These are phyloP conservation scores for Mediolabrus comicus DNA, from an alignment of 108 stramenopile genomes.

Conservation along the genomic window DNA sequence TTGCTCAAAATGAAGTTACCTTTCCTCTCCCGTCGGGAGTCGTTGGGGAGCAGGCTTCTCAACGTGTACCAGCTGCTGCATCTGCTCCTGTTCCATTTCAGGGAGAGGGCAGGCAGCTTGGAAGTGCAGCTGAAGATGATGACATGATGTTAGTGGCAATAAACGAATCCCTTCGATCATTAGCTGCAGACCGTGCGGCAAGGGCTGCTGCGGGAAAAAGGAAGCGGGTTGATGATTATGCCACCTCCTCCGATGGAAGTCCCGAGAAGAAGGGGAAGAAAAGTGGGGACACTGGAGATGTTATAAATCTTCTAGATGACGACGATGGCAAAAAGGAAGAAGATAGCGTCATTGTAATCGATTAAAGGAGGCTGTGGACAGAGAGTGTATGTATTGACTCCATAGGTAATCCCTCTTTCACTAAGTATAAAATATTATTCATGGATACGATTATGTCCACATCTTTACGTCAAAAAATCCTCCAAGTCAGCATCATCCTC, in stretches of 20 bases:
- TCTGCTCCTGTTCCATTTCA: background rate
- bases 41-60: background rate
- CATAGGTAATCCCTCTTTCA: too few species aligned
- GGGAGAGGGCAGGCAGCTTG: conserved; percentile 13
- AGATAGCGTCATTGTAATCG: too few species aligned
- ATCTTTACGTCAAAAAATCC: conserved; percentile 67
- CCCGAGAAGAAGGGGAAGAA: too few species aligned
- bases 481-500: conserved; percentile 89
- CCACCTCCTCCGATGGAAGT: too few species aligned
- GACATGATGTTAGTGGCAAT: background rate
- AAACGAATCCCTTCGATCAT: conserved; percentile 5
- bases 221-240: background rate
- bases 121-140: conserved; percentile 1
- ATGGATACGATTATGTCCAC: too few species aligned
- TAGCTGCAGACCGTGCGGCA: conserved; percentile 2
- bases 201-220: background rate
- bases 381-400: too few species aligned
- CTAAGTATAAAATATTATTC: background rate
- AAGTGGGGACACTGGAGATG: too few species aligned
- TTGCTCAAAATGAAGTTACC: conserved; percentile 3
- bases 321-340: too few species aligned
- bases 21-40: background rate
- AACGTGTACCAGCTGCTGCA: background rate
- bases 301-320: too few species aligned
- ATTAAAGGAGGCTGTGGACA: too few species aligned